phyloP scores from a whole-genome alignment of 2,329 filamentous ascomycete genomes.

The Penicillium sp. region DNA sequence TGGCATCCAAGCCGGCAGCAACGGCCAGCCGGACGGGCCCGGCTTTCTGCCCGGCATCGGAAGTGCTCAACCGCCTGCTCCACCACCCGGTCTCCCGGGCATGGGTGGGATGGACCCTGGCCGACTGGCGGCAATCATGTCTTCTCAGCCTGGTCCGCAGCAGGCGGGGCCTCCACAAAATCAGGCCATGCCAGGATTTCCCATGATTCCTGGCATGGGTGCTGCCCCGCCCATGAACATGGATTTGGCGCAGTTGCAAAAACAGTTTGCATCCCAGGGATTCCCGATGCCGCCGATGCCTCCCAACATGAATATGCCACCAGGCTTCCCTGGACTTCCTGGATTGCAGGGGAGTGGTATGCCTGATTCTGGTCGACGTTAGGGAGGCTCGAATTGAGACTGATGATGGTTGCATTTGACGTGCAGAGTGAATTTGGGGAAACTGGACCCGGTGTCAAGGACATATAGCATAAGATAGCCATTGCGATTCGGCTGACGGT shows the following conservation, averaged over 20 bases:
- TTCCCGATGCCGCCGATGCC: conserved; percentile 33
- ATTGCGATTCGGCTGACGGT: conserved; percentile 10
- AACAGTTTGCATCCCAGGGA: conserved; percentile 32
- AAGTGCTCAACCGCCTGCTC: conserved; percentile 36
- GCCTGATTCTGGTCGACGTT: conserved; percentile 53
- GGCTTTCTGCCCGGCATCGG: conserved; percentile 45
- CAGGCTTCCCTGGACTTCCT: conserved; percentile 26
- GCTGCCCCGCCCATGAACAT: conserved; percentile 43
- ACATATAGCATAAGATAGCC: conserved; percentile 14
- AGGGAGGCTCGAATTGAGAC: background rate
- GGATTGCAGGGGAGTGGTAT: conserved; percentile 32
- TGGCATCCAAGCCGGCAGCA: conserved; percentile 44
- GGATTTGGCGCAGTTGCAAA: conserved; percentile 34
- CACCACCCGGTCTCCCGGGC: conserved; percentile 26
- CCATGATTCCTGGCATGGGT: conserved; percentile 41
- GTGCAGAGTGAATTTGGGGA: conserved; percentile 9
- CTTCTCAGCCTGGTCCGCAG: conserved; percentile 40
- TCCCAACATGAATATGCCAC: conserved; percentile 33
- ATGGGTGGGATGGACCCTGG: conserved; percentile 47
- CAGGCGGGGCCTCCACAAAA: conserved; percentile 20
- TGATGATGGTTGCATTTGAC: background rate
- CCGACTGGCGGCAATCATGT: conserved; percentile 39
- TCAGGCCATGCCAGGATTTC: conserved; percentile 34
- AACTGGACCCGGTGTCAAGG: conserved; percentile 15
- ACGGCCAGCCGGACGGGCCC: conserved; percentile 50